Conservation (phyloP, 352 stramenopile species). For the Phytopythium delawarense region DNA sequence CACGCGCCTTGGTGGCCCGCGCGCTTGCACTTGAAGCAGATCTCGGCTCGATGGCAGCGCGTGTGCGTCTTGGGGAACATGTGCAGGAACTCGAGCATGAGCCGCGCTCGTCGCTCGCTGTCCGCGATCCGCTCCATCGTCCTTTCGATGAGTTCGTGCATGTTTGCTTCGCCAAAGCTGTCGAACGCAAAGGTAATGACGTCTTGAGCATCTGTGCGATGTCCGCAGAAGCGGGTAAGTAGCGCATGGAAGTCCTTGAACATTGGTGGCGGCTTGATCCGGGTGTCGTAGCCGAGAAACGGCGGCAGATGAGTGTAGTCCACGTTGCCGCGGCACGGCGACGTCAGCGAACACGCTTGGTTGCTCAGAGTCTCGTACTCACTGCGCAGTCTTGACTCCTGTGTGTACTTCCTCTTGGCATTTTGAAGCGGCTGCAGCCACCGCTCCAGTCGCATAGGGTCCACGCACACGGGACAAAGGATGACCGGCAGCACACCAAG, state of each 20-base stretch:
- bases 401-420: not conserved
- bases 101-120: constrained; percentile 28
- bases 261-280: constrained; percentile 9
- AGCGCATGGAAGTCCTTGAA: constrained; percentile 10
- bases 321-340: constrained; percentile 26
- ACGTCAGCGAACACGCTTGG: constrained; percentile 16
- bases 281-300: not conserved
- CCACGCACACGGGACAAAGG: constrained; percentile 27
- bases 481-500: constrained; percentile 23
- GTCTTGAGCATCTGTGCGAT: not conserved
- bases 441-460: constrained; percentile 13
- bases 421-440: constrained; percentile 14
- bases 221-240: constrained; percentile 17
- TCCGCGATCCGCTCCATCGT: constrained; percentile 24
- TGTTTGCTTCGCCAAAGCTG: constrained; percentile 4
- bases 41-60: constrained; percentile 21
- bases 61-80: constrained; percentile 22
- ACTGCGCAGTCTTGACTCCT: not conserved
- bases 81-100: constrained; percentile 32
- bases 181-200: constrained; percentile 9
- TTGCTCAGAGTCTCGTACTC: constrained; percentile 19
- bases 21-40: constrained; percentile 60
- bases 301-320: constrained; percentile 30
- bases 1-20: constrained; percentile 22
- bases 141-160: constrained; percentile 9